Percentiles rank a stretch among this genome's conserved stretches.
Conservation (phyloP, 2,329 filamentous ascomycete genomes). For the Fusarium chuoi region DNA sequence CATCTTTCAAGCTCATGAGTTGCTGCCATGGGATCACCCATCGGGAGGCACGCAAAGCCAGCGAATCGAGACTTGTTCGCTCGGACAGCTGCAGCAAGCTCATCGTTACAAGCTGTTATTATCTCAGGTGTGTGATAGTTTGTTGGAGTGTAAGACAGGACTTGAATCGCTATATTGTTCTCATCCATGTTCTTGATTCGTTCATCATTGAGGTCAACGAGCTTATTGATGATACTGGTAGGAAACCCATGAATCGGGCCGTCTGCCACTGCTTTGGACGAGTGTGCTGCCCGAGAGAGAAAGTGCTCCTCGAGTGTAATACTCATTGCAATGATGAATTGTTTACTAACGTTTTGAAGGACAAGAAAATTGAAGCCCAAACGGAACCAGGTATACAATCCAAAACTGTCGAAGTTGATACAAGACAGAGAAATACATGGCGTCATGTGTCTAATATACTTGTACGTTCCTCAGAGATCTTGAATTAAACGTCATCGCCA, state of each 20-base stretch:
- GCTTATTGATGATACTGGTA: neutral
- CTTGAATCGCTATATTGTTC: neutral
- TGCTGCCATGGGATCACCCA: neutral
- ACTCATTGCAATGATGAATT: neutral
- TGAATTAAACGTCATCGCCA: neutral
- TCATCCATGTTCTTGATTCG: neutral
- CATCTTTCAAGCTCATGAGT: neutral
- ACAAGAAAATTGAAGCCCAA: too few species aligned
- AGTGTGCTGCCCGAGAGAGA: neutral
- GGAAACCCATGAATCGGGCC: neutral
- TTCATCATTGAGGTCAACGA: neutral
- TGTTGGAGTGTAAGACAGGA: neutral
- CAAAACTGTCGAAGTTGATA: too few species aligned
- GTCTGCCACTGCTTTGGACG: neutral
- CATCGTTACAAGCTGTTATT: neutral
- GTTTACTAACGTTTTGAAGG: neutral
- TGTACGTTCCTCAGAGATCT: neutral
- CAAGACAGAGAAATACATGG: accelerated
- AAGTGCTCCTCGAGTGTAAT: neutral
- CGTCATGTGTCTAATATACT: neutral
- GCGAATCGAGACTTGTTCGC: neutral
- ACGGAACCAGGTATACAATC: accelerated
- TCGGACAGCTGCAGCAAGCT: neutral
- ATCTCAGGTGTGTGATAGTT: neutral
- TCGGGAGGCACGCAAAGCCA: neutral